Percentiles rank a stretch among this genome's conserved stretches.
Evolutionary conservation across 768 basidiomycete genomes (phyloP).

Genomic region (Guyanaporus albipodus): DNA sequence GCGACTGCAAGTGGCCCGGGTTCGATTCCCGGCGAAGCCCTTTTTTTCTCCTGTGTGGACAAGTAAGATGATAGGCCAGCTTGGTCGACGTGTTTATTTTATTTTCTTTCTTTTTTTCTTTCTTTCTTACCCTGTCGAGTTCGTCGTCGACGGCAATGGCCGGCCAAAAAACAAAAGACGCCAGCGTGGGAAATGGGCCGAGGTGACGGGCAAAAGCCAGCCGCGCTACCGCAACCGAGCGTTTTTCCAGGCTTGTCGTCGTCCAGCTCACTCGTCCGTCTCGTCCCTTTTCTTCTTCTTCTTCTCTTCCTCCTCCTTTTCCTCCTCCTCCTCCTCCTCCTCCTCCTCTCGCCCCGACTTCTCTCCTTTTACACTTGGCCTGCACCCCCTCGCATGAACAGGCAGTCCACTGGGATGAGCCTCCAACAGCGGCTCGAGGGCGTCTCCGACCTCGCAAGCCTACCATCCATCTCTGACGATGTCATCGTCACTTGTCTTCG

Average conservation of each 20-base stretch:
- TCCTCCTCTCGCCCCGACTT: not conserved
- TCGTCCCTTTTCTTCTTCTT: slow-evolving; percentile 16
- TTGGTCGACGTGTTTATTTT: no score
- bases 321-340: not conserved
- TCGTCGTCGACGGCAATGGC: not conserved
- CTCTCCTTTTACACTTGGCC: not conserved
- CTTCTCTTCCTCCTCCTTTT: slow-evolving; percentile 4
- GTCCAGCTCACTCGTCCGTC: slow-evolving; percentile 12
- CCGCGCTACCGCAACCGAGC: slow-evolving; percentile 19
- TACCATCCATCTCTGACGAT: slow-evolving; percentile 74
- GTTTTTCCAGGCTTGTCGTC: slow-evolving; percentile 23
- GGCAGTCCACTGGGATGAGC: slow-evolving; percentile 43
- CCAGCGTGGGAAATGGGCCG: slow-evolving; percentile 22
- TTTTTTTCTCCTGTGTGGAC: not conserved
- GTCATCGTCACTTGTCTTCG: slow-evolving; percentile 80
- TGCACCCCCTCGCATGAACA: slow-evolving; percentile 29
- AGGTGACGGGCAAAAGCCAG: slow-evolving; percentile 22
- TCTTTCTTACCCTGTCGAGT: not conserved
- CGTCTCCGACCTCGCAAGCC: slow-evolving; percentile 62
- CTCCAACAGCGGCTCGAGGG: slow-evolving; percentile 70
- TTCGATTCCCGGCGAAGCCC: slow-evolving; percentile 38
- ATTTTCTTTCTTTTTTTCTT: slow-evolving; percentile 19
- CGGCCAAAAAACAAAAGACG: slow-evolving; percentile 3
- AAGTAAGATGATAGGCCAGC: no score
- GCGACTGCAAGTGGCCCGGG: slow-evolving; percentile 36